Evolutionary conservation across 2,329 filamentous ascomycete species (phyloP).

Genomic region (Penicillium freii): DNA sequence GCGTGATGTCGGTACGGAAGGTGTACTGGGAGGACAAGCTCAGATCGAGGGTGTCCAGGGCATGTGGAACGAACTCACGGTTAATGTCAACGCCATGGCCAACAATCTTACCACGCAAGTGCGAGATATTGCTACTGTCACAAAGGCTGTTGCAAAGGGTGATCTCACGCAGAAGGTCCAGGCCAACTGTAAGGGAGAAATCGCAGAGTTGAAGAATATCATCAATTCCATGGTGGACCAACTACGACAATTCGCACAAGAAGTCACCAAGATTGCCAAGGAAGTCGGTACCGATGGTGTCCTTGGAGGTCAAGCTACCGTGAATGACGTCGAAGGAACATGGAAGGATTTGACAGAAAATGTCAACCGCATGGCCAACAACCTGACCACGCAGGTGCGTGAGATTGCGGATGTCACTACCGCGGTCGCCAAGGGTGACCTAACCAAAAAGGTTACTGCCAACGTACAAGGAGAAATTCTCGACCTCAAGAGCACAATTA

Average conservation of each 20-base stretch:
- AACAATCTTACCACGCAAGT: conserved; percentile 86
- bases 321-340: conserved; percentile 94
- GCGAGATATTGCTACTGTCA: conserved; percentile 84
- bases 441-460: conserved; percentile 94
- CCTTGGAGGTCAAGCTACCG: conserved; percentile 88
- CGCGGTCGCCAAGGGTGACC: conserved; percentile 87
- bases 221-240: conserved; percentile 99
- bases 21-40: conserved; percentile 77
- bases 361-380: conserved; percentile 98
- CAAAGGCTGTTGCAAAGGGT: conserved; percentile 70
- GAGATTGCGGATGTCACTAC: conserved; percentile 97
- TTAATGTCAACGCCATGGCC: conserved; percentile 85
- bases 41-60: conserved; percentile 81
- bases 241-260: conserved; percentile 90
- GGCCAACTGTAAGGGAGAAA: conserved; percentile 87
- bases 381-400: conserved; percentile 93
- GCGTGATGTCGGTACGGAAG: conserved; percentile 79
- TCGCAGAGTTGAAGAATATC: conserved; percentile 90
- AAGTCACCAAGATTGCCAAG: conserved; percentile 93
- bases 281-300: conserved; percentile 96
- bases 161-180: conserved; percentile 97
- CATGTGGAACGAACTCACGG: conserved; percentile 85
- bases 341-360: conserved; percentile 95
- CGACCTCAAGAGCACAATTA: conserved; percentile 87
- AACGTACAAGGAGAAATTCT: conserved; percentile 92